These are phyloP conservation scores for Phytophthora litchii DNA, from an alignment of 352 stramenopile species.

Conservation along the genomic window DNA sequence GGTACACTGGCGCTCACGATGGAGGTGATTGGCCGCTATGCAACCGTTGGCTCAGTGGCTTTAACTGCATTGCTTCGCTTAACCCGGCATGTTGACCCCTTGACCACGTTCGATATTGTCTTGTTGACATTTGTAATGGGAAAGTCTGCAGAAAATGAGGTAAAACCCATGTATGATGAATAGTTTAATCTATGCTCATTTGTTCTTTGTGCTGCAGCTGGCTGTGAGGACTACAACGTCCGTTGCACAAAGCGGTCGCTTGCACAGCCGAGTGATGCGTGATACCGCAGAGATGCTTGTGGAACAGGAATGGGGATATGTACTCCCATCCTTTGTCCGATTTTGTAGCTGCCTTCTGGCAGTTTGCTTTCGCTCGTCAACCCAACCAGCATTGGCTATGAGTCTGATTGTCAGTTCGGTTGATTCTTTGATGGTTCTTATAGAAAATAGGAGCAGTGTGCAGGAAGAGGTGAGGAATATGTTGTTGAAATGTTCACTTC, in stretches of 20 bases:
- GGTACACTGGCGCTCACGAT: conserved; percentile 62
- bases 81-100: conserved; percentile 47
- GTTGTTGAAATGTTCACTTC: neutral
- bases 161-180: conserved; percentile 11
- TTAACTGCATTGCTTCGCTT: conserved; percentile 53
- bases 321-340: conserved; percentile 53
- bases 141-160: conserved; percentile 68
- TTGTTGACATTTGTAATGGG: conserved; percentile 68
- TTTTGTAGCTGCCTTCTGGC: conserved; percentile 66
- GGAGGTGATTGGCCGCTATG: conserved; percentile 71
- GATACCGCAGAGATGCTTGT: conserved; percentile 38
- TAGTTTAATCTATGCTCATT: neutral
- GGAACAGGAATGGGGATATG: conserved; percentile 45
- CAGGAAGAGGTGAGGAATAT: conserved; percentile 62
- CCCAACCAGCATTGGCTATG: conserved; percentile 34
- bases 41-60: conserved; percentile 51
- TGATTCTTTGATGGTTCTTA: conserved; percentile 41
- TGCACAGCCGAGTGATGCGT: conserved; percentile 42
- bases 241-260: conserved; percentile 42
- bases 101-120: conserved; percentile 68
- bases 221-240: conserved; percentile 49
- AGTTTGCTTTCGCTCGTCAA: conserved; percentile 47
- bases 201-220: conserved; percentile 26
- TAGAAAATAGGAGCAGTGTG: conserved; percentile 44
- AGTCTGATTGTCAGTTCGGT: conserved; percentile 50